A percentile compares a stretch with the other conserved stretches of the same genome.
These are phyloP conservation scores for Gentiana dahurica DNA, from an alignment of 257 asterid genomes.

Conservation along the genomic window DNA sequence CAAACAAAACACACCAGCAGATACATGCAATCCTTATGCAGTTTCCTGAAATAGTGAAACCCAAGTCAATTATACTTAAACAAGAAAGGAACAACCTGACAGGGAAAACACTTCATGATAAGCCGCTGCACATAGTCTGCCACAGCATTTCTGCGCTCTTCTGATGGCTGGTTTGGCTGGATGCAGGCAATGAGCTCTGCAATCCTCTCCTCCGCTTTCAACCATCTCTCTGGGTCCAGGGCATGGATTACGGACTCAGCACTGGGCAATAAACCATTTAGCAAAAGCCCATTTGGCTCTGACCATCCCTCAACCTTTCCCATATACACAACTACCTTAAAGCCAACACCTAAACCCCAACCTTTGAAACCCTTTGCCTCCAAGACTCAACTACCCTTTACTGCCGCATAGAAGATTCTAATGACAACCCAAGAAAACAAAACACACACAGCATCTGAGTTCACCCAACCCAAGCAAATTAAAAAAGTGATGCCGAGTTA, in stretches of 20 bases:
- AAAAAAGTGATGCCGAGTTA: background rate
- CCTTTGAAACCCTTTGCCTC: background rate
- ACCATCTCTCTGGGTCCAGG: slow-evolving; percentile 67
- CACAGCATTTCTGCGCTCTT: slow-evolving; percentile 79
- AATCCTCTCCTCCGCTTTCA: slow-evolving; percentile 75
- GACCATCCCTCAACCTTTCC: slow-evolving; percentile 76
- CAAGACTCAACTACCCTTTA: slow-evolving; percentile 10
- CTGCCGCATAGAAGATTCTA: slow-evolving; percentile 3
- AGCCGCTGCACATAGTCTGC: slow-evolving; percentile 81
- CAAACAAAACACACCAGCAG: no score
- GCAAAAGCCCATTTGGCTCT: slow-evolving; percentile 52
- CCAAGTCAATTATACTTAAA: slow-evolving; percentile 1
- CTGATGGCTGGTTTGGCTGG: slow-evolving; percentile 71
- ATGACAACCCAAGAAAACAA: no score
- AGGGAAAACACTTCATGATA: slow-evolving; percentile 74
- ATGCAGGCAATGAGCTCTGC: slow-evolving; percentile 81
- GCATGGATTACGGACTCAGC: slow-evolving; percentile 49
- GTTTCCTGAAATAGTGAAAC: no score
- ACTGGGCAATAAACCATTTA: slow-evolving; percentile 65
- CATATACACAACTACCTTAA: slow-evolving; percentile 46
- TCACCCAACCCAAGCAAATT: background rate
- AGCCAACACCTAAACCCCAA: slow-evolving; percentile 12
- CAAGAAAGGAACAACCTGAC: slow-evolving; percentile 53
- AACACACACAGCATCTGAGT: no score
- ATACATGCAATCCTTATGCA: no score